Base-by-base conservation (phyloP, 2,329 filamentous ascomycete species). In the Ascochyta lentis region DNA sequence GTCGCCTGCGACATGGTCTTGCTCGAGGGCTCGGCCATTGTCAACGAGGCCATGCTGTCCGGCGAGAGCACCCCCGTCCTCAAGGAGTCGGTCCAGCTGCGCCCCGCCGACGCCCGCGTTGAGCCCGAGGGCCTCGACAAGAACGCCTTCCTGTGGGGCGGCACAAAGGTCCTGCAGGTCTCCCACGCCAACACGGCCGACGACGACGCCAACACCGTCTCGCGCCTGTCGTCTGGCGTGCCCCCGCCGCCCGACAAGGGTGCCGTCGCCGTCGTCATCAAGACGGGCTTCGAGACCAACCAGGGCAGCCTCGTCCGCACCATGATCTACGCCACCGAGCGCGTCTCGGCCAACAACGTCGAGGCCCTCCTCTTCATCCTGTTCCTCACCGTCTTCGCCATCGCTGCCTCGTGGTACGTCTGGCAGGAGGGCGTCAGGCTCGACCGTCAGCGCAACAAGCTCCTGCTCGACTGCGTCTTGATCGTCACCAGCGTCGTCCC, bases 271-370 rank as follows among this genome's bases (percentile, higher is more conserved):
- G 86, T 99, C 60, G 92, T 99, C 41, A 89, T 93, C 71, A 98
- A 97, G 84, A 99, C 95, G 49, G 95, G 95, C 12, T 99, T 99
- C 70, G 96, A 99, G 79, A 99, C 95, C 10, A 98, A 94, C 53
- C 96, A 99, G 78, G 95, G 95, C 61, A 97, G 92, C 77, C 85
- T 99, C 57, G 95, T 99, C 58, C 90, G 95, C 60, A 99, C 95
- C 65, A 99, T 99, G 95, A 99, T 99, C 71, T 99, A 96, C 81
- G 97, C 96, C 1, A 99, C 95, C 1, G 95, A 99, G 77, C 92
- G 94, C 64, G 94, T 99, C 23, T 98, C 94, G n/a, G 95, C 95
- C 67, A 97, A 97, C 80, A 98, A 99, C 71, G 88, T 89, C 40
- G 95, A 99, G 78, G 95, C 95, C 1, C 80, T 99, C n/a, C 84